Percentiles rank a stretch among this genome's conserved stretches.
Evolutionary conservation across 805 yeast genomes (phyloP).

Genomic region (Kluyveromyces nonfermentans): DNA sequence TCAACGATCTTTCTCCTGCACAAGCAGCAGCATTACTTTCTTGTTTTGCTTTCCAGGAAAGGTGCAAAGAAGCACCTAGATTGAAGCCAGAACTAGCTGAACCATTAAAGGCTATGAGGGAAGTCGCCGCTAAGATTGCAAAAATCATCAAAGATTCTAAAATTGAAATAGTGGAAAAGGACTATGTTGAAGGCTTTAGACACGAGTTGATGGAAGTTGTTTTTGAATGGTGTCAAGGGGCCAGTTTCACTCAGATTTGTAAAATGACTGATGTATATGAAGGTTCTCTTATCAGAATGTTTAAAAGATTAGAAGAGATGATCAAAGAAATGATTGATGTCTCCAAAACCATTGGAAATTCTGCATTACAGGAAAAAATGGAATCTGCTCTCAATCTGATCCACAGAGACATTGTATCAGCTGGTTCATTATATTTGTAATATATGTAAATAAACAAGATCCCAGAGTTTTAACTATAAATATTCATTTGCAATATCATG

Average conservation of each 20-base stretch:
- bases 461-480: neutral
- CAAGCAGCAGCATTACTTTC: slow-evolving; percentile 89
- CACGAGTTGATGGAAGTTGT: slow-evolving; percentile 96
- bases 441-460: neutral
- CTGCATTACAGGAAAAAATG: slow-evolving; percentile 80
- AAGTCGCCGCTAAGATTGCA: slow-evolving; percentile 86
- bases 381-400: slow-evolving; percentile 74
- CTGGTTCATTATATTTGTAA: slow-evolving; percentile 76
- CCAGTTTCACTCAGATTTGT: slow-evolving; percentile 91
- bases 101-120: slow-evolving; percentile 79
- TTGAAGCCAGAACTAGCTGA: slow-evolving; percentile 86
- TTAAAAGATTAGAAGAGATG: slow-evolving; percentile 89
- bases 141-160: slow-evolving; percentile 84
- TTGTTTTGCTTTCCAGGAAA: slow-evolving; percentile 94
- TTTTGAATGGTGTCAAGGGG: slow-evolving; percentile 93
- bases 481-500: neutral
- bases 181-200: slow-evolving; percentile 84
- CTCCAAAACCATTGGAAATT: slow-evolving; percentile 90
- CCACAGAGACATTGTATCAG: slow-evolving; percentile 93
- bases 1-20: slow-evolving; percentile 77
- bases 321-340: slow-evolving; percentile 84
- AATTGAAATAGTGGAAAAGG: slow-evolving; percentile 82
- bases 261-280: slow-evolving; percentile 98
- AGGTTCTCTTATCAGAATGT: slow-evolving; percentile 91
- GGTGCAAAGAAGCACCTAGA: slow-evolving; percentile 81